phyloP scores from a whole-genome alignment of 2,329 filamentous ascomycete species.

The Immersiporthe knoxdaviesiana region DNA sequence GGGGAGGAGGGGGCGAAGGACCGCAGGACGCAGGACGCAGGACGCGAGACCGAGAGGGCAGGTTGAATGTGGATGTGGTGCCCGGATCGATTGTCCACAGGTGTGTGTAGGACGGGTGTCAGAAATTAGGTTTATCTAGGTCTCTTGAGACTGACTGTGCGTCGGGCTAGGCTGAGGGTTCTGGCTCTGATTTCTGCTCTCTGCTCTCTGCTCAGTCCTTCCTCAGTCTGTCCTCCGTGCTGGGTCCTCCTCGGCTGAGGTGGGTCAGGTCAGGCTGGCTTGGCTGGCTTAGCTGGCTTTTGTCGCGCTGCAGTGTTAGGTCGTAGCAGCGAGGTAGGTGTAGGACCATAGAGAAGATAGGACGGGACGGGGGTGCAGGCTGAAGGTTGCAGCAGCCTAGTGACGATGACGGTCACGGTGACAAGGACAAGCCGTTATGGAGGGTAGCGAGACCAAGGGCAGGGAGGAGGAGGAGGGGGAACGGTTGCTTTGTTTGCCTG shows the following conservation, averaged over 20 bases:
- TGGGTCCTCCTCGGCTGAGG: constrained; percentile 1
- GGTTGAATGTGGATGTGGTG: constrained; percentile 14
- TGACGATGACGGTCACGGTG: not conserved
- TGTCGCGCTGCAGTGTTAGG: constrained; percentile 16
- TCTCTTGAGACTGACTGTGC: constrained; percentile 10
- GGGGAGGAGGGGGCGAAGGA: not conserved
- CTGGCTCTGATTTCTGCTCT: constrained; percentile 3
- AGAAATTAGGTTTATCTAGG: constrained; percentile 28
- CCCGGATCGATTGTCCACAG: constrained; percentile 2
- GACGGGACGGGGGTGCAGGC: constrained; percentile 13
- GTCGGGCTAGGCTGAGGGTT: not conserved
- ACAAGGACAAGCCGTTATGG: not conserved
- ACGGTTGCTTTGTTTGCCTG: not conserved
- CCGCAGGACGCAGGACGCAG: constrained; percentile 15
- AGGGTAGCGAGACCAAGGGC: not conserved
- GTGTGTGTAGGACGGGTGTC: constrained; percentile 21
- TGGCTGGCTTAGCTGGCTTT: not conserved
- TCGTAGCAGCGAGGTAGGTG: not conserved
- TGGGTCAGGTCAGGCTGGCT: not conserved
- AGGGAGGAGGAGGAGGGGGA: not conserved
- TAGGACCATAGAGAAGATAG: not conserved
- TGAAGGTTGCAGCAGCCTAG: constrained; percentile 13
- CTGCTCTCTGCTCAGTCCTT: constrained; percentile 17
- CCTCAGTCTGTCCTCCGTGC: not conserved
- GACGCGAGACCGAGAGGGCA: constrained; percentile 21